Percentiles rank a stretch among this genome's conserved stretches.
These are phyloP conservation scores for Umbilicus rupestris DNA, from an alignment of 164 flowering plant genomes.

Conservation along the genomic window DNA sequence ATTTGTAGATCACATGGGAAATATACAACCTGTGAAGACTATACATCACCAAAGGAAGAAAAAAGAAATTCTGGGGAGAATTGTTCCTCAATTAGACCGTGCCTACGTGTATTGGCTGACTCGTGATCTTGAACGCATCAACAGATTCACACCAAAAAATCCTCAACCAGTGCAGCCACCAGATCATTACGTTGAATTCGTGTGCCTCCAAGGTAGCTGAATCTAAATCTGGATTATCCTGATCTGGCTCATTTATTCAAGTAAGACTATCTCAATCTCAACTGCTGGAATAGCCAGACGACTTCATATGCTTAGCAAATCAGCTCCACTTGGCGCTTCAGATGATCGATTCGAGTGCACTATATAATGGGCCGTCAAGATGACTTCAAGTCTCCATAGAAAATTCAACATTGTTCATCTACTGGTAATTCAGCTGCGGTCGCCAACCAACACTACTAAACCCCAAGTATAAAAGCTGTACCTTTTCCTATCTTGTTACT, in stretches of 20 bases:
- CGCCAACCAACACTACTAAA: no score
- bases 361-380: no score
- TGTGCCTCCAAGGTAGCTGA: conserved; percentile 71
- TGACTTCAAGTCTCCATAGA: no score
- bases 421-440: no score
- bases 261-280: conserved; percentile 16
- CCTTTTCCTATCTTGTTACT: no score
- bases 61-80: conserved; percentile 41
- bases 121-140: conserved; percentile 64
- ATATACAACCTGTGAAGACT: conserved; percentile 45
- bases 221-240: conserved; percentile 67
- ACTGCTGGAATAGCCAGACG: background rate
- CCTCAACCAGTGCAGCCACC: conserved; percentile 63
- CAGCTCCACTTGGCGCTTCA: no score
- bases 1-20: conserved; percentile 41
- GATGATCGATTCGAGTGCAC: no score
- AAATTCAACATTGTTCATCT: no score
- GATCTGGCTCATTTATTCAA: conserved; percentile 71
- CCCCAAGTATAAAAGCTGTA: no score
- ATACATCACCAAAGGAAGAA: conserved; percentile 12
- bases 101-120: conserved; percentile 61
- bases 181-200: conserved; percentile 64
- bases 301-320: background rate
- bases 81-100: conserved; percentile 61
- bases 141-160: conserved; percentile 50